A percentile compares a stretch with the other conserved stretches of the same genome.
Evolutionary conservation across 257 asterid species (phyloP).

Genomic region (Capsicum baccatum): DNA sequence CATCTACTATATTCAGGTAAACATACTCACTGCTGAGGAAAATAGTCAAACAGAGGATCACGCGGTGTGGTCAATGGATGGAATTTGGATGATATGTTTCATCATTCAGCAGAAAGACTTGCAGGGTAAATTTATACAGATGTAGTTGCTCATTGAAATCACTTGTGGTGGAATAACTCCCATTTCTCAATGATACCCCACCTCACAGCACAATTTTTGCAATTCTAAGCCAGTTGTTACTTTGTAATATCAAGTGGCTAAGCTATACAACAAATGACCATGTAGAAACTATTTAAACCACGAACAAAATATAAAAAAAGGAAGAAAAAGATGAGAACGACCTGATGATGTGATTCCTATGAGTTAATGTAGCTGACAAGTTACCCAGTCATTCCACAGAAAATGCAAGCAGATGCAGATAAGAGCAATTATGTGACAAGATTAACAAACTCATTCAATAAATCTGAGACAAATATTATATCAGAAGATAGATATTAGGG

Average conservation of each 20-base stretch:
- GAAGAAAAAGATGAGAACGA: background rate
- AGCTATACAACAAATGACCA: background rate
- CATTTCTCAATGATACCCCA: conserved; percentile 10
- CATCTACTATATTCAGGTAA: conserved; percentile 16
- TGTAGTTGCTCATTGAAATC: background rate
- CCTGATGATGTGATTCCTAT: background rate
- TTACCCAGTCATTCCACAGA: background rate
- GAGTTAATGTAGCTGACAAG: background rate
- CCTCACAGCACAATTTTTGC: conserved; percentile 2
- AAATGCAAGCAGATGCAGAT: background rate
- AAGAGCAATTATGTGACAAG: conserved; percentile 4
- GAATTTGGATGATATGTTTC: conserved; percentile 1
- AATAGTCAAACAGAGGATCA: background rate
- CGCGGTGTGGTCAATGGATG: background rate
- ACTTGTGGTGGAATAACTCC: background rate
- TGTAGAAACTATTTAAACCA: background rate
- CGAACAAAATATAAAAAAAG: background rate
- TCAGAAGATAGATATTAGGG: background rate
- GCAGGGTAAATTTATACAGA: background rate
- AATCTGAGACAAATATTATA: background rate
- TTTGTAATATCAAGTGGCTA: conserved; percentile 15
- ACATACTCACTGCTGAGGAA: background rate
- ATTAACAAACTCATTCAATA: background rate
- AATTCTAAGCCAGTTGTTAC: conserved; percentile 24
- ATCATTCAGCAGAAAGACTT: background rate